Base-by-base conservation (phyloP, 768 basidiomycete genomes). In the Mycena haematopus region DNA sequence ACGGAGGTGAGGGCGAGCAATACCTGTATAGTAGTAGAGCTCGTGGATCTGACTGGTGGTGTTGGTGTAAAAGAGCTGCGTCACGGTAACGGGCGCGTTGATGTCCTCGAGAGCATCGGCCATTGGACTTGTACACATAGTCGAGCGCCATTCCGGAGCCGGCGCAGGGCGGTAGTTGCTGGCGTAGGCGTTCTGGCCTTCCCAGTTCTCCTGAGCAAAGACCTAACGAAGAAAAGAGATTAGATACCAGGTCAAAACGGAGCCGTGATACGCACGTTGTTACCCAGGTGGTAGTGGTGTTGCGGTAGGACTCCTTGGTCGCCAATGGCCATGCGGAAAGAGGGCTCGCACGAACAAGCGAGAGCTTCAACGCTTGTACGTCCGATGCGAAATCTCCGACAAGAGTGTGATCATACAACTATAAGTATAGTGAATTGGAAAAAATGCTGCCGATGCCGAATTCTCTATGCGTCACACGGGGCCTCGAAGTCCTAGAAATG, bases 151-250 rank as follows among this genome's bases (percentile, higher is more conserved):
- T 77, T 52, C 74, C 70, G 11, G 70, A 60, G 50, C 88, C 87
- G 52, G 75, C 91, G 59, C 82, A 0, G 96, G 95, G 56, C 96
- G 91, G 71, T 87, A 87, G 76, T 97, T 97, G 70, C 80, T 60
- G 22, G 88, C 72, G 81, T 82, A 95, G 2, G 67, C 56, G 68
- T 87, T 88, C 70, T 77, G 81, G 36, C 93, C 93, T 56, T 88
- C 85, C 88, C 91, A 93, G 74, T 96, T 93, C 84, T 98, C 96
- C 68, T 98, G 96, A 0, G 95, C 92, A 68, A 95, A 94, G 62
- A 94, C 86, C 83, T 89, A 54, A 17, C 53, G 55, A 21, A 49
- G 2, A 31, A 60, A n/a, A n/a, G n/a, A n/a, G n/a, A 36, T 58
- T 55, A 8, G 4, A 10, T 40, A 33, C 49, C n/a, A 51, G 21